These are phyloP conservation scores for Chlorella ohadii DNA, from an alignment of 139 green algal species.

Conservation along the genomic window DNA sequence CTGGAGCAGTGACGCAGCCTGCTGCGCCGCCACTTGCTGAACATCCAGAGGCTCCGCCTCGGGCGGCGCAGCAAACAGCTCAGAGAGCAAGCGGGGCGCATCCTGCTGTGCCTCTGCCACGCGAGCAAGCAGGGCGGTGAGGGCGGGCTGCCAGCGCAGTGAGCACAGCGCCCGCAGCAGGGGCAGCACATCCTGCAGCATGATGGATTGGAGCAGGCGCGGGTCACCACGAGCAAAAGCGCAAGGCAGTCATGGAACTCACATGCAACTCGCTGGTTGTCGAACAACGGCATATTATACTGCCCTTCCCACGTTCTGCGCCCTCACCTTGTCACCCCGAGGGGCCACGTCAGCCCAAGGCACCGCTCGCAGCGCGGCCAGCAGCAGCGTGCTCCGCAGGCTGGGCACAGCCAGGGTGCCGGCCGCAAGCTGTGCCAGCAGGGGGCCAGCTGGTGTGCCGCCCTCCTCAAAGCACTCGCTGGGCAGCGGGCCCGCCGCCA, in stretches of 20 bases:
- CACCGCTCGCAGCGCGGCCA: not conserved
- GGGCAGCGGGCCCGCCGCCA: not conserved
- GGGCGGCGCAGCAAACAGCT: conserved; percentile 8
- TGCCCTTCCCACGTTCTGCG: too few relatives aligned
- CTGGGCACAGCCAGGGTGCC: not conserved
- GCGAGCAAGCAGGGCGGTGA: not conserved
- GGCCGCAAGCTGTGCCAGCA: not conserved
- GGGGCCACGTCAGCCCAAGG: conserved; percentile 2
- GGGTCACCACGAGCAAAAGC: too few relatives aligned
- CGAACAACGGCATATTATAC: too few relatives aligned
- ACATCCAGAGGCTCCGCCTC: not conserved
- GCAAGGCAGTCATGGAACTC: too few relatives aligned
- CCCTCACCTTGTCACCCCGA: not conserved
- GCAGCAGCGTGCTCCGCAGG: not conserved
- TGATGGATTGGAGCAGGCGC: not conserved
- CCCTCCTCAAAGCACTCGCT: conserved; percentile 16
- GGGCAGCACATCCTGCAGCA: conserved; percentile 27
- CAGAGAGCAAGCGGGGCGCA: not conserved
- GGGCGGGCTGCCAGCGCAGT: conserved; percentile 36
- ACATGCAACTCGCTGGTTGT: too few relatives aligned
- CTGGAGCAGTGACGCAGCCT: not conserved
- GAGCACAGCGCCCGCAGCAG: conserved; percentile 54
- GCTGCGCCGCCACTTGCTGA: not conserved
- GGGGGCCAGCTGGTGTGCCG: conserved; percentile 1
- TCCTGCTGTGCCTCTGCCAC: conserved; percentile 2